Evolutionary conservation across 2,329 filamentous ascomycete species (phyloP).

Genomic region (Fusarium falciforme): DNA sequence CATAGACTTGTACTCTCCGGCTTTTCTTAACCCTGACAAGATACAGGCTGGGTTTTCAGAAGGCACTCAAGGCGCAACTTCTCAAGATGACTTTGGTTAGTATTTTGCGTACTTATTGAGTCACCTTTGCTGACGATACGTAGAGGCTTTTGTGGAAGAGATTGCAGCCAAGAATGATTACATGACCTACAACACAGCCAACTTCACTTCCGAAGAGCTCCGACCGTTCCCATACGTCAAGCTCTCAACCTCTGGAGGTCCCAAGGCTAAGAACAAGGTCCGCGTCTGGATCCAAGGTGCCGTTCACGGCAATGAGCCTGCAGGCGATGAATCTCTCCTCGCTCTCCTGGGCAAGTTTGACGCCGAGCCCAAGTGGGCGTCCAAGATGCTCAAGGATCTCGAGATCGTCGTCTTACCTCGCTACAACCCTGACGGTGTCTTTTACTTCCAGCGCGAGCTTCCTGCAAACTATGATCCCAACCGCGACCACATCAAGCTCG

Average conservation of each 20-base stretch:
- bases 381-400: conserved; percentile 40
- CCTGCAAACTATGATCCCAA: conserved; percentile 48
- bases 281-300: conserved; percentile 48
- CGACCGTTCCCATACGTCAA: conserved; percentile 34
- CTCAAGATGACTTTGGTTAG: conserved; percentile 26
- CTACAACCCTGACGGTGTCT: conserved; percentile 50
- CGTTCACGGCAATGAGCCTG: conserved; percentile 49
- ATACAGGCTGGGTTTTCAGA: conserved; percentile 20
- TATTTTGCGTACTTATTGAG: accelerated
- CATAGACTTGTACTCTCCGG: conserved; percentile 19
- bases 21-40: background rate
- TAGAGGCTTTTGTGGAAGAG: conserved; percentile 18
- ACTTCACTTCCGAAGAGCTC: conserved; percentile 31
- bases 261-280: conserved; percentile 36
- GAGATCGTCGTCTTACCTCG: conserved; percentile 47
- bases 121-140: background rate
- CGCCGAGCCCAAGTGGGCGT: conserved; percentile 44
- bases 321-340: conserved; percentile 45
- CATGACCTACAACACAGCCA: conserved; percentile 26
- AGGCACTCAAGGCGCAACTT: conserved; percentile 32
- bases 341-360: conserved; percentile 48
- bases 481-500: conserved; percentile 49
- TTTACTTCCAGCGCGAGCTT: conserved; percentile 48
- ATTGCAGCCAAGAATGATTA: conserved; percentile 23
- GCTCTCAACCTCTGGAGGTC: conserved; percentile 5